Evolutionary conservation across 2,329 filamentous ascomycete genomes (phyloP).

Genomic region (Sarocladium brachiariae): DNA sequence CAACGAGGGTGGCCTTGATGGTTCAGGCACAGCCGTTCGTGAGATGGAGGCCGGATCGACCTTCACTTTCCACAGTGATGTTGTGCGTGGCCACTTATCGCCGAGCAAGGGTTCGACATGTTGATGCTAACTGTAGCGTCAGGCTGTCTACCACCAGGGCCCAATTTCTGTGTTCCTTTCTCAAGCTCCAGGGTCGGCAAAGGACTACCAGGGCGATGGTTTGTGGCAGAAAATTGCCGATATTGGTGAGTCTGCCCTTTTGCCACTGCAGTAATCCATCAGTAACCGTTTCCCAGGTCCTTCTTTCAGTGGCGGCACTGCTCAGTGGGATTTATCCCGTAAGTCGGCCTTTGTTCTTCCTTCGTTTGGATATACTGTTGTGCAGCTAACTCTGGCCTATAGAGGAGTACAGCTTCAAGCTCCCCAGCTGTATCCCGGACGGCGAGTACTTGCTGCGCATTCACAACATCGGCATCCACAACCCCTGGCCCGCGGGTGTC

Average conservation of each 20-base stretch:
- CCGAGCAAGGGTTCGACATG: constrained; percentile 12
- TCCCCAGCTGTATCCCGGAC: constrained; percentile 44
- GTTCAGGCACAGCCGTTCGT: constrained; percentile 24
- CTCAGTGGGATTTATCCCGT: constrained; percentile 10
- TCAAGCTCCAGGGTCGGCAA: constrained; percentile 26
- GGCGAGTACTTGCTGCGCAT: constrained; percentile 54
- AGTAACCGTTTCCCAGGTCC: not conserved
- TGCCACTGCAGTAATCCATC: no score
- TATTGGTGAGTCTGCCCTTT: constrained; percentile 14
- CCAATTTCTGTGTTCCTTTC: constrained; percentile 29
- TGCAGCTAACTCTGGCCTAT: not conserved
- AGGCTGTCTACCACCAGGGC: constrained; percentile 33
- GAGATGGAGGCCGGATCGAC: constrained; percentile 25
- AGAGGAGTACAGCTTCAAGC: constrained; percentile 27
- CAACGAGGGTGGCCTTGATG: constrained; percentile 27
- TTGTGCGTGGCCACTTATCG: constrained; percentile 12
- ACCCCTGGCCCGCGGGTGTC: constrained; percentile 36
- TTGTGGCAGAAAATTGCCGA: constrained; percentile 35
- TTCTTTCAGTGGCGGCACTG: constrained; percentile 3
- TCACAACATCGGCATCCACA: constrained; percentile 56
- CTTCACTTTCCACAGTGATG: constrained; percentile 30
- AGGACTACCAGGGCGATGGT: constrained; percentile 29
- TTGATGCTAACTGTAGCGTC: not conserved
- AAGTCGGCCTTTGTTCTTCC: not conserved
- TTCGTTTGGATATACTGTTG: not conserved